Evolutionary conservation across 1,284 basidiomycete genomes (phyloP), one percentile per base, ranked within the genome.

Genomic region (Salmacisia buchloeana): DNA sequence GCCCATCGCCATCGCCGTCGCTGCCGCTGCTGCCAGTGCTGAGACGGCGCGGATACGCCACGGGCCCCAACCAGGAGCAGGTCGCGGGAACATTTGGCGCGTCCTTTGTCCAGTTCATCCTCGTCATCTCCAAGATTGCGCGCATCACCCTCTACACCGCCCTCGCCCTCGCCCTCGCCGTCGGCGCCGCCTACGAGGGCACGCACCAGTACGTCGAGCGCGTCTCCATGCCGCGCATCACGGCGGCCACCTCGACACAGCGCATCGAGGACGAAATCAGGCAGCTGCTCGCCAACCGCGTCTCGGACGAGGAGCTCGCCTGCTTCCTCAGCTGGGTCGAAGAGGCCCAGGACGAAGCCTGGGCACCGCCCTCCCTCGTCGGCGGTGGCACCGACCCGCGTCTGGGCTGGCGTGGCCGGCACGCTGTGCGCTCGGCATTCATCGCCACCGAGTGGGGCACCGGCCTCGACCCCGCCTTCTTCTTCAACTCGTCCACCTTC

Each of bases 151-250:
- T 72, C 46, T 69, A 67, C 43, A 66, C 72, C 2, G 71, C 65
- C 10, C 61, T 75, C 29, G 70, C 69, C 39, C 61, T 73, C 0
- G 69, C 65, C 41, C 62, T 63, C 0, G 43, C 77, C 29, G 69
- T 68, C 18, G 35, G 69, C 2, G 66, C 63, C 25, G 63, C 62
- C 7, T 78, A 69, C 71, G 76, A 78, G 56, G 73, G 69, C 9
- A 64, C 70, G 31, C 76, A 76, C 59, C 73, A 77, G 65, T 79
- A 78, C 29, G 69, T 77, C 6, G 75, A 79, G 65, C 69, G 73
- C 57, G 49, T 70, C 6, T 64, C 66, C 25, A 77, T 79, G 72
- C 62, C 63, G 5, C 59, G 65, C 39, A 60, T 59, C 2, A 3
- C 64, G 13, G 15, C 66, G 9, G 49, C 66, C 12, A 43, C 49